Evolutionary conservation across 192 early-diverging fungal species (phyloP).

Genomic region (Anaeromyces robustus): DNA sequence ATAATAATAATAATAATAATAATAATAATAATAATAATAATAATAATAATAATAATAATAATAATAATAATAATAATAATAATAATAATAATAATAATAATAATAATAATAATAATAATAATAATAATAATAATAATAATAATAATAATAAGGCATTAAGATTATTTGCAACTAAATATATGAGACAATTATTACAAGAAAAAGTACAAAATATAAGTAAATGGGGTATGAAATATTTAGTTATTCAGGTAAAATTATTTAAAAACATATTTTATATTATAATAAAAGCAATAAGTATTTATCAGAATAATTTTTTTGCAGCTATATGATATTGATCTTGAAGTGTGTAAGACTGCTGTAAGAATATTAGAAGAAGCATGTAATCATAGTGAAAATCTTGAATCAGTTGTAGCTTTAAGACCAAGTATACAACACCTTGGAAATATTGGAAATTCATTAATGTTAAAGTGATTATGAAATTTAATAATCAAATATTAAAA

Average conservation of each 20-base stretch:
- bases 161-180: conserved; percentile 53
- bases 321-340: conserved; percentile 58
- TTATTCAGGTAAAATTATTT: conserved; percentile 31
- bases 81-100: too few relatives aligned
- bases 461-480: too few relatives aligned
- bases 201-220: conserved; percentile 39
- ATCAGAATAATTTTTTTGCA: conserved; percentile 12
- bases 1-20: too few relatives aligned
- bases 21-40: too few relatives aligned
- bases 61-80: too few relatives aligned
- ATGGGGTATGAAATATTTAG: conserved; percentile 57
- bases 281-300: too few relatives aligned
- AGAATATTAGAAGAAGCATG: conserved; percentile 50
- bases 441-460: conserved; percentile 45
- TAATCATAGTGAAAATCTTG: conserved; percentile 41
- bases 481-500: too few relatives aligned
- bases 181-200: conserved; percentile 46
- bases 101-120: too few relatives aligned
- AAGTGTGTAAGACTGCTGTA: conserved; percentile 56
- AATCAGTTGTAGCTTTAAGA: conserved; percentile 47
- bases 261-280: too few relatives aligned
- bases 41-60: too few relatives aligned
- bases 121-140: too few relatives aligned
- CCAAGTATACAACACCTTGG: conserved; percentile 62
- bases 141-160: conserved; percentile 31